Evolutionary conservation across 345 rosid genomes (phyloP).

Genomic region (Combretum micranthum): DNA sequence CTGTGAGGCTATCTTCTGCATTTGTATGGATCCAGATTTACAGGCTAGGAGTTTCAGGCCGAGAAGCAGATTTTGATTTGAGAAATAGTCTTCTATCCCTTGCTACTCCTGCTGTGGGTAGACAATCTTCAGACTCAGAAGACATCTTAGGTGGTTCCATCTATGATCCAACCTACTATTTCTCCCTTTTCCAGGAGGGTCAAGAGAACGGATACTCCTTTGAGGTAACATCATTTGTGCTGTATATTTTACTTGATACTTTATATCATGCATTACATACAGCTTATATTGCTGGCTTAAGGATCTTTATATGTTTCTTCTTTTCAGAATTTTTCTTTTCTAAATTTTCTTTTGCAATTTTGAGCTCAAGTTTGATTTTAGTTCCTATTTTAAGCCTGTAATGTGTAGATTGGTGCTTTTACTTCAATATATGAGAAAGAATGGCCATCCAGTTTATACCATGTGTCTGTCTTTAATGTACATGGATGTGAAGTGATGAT

Average conservation of each 20-base stretch:
- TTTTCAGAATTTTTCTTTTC: no score
- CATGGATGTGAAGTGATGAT: no score
- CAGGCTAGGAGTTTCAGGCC: slow-evolving; percentile 58
- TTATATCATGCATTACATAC: neutral
- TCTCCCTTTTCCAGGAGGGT: slow-evolving; percentile 55
- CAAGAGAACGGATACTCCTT: slow-evolving; percentile 28
- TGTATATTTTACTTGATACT: neutral
- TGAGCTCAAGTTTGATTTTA: no score
- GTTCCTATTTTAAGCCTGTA: no score
- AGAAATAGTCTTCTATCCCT: slow-evolving; percentile 65
- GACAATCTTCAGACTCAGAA: slow-evolving; percentile 40
- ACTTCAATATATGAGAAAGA: no score
- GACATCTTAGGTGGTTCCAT: slow-evolving; percentile 55
- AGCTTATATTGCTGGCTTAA: no score
- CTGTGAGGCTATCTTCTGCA: slow-evolving; percentile 68
- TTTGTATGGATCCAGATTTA: slow-evolving; percentile 89
- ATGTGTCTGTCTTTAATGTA: no score
- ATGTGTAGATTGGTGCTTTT: no score
- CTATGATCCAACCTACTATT: slow-evolving; percentile 51
- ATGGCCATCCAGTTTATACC: no score
- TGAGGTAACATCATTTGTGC: slow-evolving; percentile 18
- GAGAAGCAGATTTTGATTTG: slow-evolving; percentile 50
- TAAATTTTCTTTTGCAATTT: no score
- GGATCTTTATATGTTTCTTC: no score
- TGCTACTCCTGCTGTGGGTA: slow-evolving; percentile 21